Evolutionary conservation across 2,329 filamentous ascomycete species (phyloP).

Genomic region (Fusarium sp.): DNA sequence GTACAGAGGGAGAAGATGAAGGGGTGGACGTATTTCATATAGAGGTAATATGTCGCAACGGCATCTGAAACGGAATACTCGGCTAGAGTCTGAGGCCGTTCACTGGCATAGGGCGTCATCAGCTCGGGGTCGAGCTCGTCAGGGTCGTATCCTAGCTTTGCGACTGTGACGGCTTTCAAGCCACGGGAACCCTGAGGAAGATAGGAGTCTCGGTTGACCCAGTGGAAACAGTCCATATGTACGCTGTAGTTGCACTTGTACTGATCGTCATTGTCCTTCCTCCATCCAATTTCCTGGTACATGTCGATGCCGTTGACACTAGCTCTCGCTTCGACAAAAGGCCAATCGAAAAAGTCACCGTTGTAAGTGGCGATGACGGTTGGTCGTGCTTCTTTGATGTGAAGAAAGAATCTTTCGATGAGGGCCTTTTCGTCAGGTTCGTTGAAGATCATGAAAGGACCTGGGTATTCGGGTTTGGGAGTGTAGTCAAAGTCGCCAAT

Average conservation of each 20-base stretch:
- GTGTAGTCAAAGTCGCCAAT: constrained; percentile 99
- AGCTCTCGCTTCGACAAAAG: constrained; percentile 94
- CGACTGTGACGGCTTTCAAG: constrained; percentile 96
- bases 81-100: constrained; percentile 92
- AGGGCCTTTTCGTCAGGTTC: constrained; percentile 92
- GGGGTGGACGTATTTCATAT: constrained; percentile 99
- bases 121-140: constrained; percentile 97
- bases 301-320: constrained; percentile 98
- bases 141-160: constrained; percentile 97
- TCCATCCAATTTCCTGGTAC: constrained; percentile 98
- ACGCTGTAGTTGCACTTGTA: constrained; percentile 97
- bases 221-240: constrained; percentile 99
- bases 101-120: constrained; percentile 93
- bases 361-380: constrained; percentile 99
- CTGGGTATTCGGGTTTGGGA: constrained; percentile 94
- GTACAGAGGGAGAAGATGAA: constrained; percentile 99
- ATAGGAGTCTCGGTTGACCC: constrained; percentile 99
- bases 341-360: constrained; percentile 99
- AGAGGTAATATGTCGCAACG: constrained; percentile 97
- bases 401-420: constrained; percentile 93
- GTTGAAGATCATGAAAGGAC: constrained; percentile 98
- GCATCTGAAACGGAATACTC: constrained; percentile 99
- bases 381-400: constrained; percentile 94
- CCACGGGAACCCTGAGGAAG: constrained; percentile 97
- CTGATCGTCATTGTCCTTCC: constrained; percentile 94